Evolutionary conservation across 805 yeast genomes (phyloP), one percentile per base, ranked within the genome.

Genomic region (Ogataea methanolica): DNA sequence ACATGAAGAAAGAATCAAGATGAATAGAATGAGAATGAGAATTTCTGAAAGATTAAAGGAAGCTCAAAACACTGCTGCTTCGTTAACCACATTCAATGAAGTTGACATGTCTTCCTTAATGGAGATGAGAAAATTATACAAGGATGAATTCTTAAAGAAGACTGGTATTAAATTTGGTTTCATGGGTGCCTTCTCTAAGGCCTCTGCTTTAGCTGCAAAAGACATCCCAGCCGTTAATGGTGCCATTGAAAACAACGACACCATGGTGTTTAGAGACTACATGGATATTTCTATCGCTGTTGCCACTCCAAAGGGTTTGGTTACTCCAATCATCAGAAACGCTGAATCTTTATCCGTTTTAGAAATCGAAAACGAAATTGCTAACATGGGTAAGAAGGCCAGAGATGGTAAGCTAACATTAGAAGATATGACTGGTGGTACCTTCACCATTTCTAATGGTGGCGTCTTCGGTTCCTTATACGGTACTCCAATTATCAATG

Each of bases 401-500:
- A 88, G 98, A 72, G 98, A 92, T 68, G 94, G 94, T 65, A 91
- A 94, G 75, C 80, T 94, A 66, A 88, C 97, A 47, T 73, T 94
- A 56, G 99, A 94, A 77, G 99, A 94, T 71, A 92, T 94, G 98
- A 80, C 97, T 52, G 99, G 99, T 70, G 99, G 99, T 71, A 91
- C 98, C 51, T 91, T 94, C 79, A 94, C 99, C 64, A 94, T 94
- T 63, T 94, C 98, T 47, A 94, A 94, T 75, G 99, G 99, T 69
- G 99, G 99, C 71, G 97, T 94, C 49, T 94, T 94, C 64, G 99
- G 99, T 55, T 94, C 98, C 23, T 77, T 94, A 58, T 89, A 86
- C 70, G 99, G 99, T 69, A 94, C 99, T 45, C 99, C 99, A 64
- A 94, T 94, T 72, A 92, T 94, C 69, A 94, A 94, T 80, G 73